Base-by-base conservation (phyloP, 2,329 filamentous ascomycete genomes). In the Diaporthe ampelina region DNA sequence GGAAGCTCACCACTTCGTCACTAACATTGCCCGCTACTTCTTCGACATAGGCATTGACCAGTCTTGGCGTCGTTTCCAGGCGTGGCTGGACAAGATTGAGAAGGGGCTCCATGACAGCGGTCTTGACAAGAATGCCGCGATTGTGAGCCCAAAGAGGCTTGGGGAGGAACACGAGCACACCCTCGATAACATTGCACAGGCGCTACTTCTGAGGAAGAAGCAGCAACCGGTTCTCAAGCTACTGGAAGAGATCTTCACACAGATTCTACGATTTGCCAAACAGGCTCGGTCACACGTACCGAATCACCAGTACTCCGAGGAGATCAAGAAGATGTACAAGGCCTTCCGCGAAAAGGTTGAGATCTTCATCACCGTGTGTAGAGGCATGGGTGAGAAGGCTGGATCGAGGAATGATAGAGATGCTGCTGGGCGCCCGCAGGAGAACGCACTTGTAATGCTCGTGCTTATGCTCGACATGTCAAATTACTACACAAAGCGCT, bases 1-100 rank as follows among this genome's bases (percentile, higher is more conserved):
- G 50, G 94, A 97, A 80, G 92, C 94, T 0, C 92, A 94, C 70
- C 93, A 97, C 81, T 95, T 98, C 77, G 88, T 97, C 32, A 88
- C 90, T 0, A 90, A 90, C 13, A 83, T 98, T 0, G 90, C 91
- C 52, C 89, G 92, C 1, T 97, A 98, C 80, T 93, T 95, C 78
- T 93, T 97, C 76, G 94, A 96, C 74, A 89, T 91, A 0, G 95
- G 93, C 1, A 92, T 98, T 68, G 89, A 89, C 10, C 87, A 88
- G 21, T 91, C 92, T 0, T 98, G 96, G 95, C 85, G 84, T 29
- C 85, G 86, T 0, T 96, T 98, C 75, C 90, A 93, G 65, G 80
- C 80, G 0, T 93, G 91, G 77, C 85, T 98, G 0, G 86, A 91
- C 35, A 86, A 85, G 11, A 87, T 97, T 19, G 89, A 96, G 81